These are phyloP conservation scores for Mrakia blollopis DNA, from an alignment of 768 basidiomycete species.

Conservation along the genomic window DNA sequence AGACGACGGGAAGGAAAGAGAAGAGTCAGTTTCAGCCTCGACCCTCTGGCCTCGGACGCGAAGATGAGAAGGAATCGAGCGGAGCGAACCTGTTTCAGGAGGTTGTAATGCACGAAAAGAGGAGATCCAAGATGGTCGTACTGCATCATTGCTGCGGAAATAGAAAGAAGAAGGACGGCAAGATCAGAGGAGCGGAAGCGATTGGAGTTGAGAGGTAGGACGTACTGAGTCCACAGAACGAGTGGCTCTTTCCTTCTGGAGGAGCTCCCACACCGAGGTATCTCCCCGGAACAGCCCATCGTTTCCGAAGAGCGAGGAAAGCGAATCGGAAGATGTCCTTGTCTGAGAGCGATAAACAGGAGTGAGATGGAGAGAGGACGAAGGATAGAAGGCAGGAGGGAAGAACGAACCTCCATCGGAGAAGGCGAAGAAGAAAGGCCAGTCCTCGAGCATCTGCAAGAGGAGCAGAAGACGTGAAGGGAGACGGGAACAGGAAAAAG, in stretches of 20 bases:
- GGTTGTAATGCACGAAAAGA: constrained; percentile 42
- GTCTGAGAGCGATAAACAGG: constrained; percentile 36
- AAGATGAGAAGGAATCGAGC: not conserved
- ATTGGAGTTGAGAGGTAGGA: not conserved
- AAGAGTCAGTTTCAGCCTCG: too few relatives aligned
- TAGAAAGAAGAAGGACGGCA: constrained; percentile 18
- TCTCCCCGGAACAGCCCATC: constrained; percentile 50
- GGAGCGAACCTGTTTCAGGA: constrained; percentile 45
- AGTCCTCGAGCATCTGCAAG: constrained; percentile 41
- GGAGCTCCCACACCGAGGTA: constrained; percentile 47
- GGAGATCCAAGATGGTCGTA: constrained; percentile 42
- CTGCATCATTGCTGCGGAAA: constrained; percentile 44
- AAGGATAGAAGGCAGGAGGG: not conserved
- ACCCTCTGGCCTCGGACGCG: too few relatives aligned
- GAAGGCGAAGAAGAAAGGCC: constrained; percentile 14
- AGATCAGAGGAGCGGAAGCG: constrained; percentile 39
- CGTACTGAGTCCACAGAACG: constrained; percentile 20
- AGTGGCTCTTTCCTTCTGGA: constrained; percentile 36
- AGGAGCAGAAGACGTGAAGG: too few relatives aligned
- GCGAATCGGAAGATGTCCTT: constrained; percentile 47
- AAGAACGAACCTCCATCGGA: not conserved
- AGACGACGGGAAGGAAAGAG: too few relatives aligned
- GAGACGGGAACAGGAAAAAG: too few relatives aligned
- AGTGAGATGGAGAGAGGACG: not conserved
- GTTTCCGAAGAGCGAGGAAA: constrained; percentile 47